A percentile compares a stretch with the other conserved stretches of the same genome.
Evolutionary conservation across 2,329 filamentous ascomycete genomes (phyloP).

Genomic region (Fusarium sp.): DNA sequence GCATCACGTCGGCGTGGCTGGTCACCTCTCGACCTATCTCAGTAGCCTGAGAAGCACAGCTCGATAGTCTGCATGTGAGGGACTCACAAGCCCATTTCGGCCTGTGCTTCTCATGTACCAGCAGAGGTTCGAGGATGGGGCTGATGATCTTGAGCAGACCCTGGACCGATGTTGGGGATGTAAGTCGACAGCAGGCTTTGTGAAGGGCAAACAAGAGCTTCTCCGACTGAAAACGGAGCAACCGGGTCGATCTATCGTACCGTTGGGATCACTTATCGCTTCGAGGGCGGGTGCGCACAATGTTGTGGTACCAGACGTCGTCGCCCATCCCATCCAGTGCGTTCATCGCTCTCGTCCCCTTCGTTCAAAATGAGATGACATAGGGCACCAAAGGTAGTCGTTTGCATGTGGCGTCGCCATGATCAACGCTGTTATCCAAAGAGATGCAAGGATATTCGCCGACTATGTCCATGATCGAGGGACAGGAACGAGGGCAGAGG

Average conservation of each 20-base stretch:
- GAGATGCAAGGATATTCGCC: background rate
- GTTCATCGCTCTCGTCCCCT: background rate
- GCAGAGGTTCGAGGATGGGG: background rate
- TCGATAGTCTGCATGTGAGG: background rate
- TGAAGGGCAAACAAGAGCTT: background rate
- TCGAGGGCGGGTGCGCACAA: background rate
- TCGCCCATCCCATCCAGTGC: background rate
- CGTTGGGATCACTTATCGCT: background rate
- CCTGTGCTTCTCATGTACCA: background rate
- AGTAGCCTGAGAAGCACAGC: background rate
- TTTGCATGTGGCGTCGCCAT: no score
- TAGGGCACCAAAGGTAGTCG: background rate
- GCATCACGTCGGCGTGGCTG: background rate
- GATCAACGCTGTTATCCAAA: no score
- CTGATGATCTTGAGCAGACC: background rate
- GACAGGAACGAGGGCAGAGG: background rate
- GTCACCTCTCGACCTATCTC: background rate
- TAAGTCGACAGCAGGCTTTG: background rate
- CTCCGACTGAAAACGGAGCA: background rate
- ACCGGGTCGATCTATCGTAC: background rate
- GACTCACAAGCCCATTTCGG: background rate
- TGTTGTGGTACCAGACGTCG: background rate
- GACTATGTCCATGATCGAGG: background rate
- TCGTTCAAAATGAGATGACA: background rate
- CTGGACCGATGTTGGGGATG: background rate